A percentile compares a stretch with the other conserved stretches of the same genome.
These are phyloP conservation scores for Aspergillus funiculosus DNA, from an alignment of 495 filamentous ascomycete genomes.

Conservation along the genomic window DNA sequence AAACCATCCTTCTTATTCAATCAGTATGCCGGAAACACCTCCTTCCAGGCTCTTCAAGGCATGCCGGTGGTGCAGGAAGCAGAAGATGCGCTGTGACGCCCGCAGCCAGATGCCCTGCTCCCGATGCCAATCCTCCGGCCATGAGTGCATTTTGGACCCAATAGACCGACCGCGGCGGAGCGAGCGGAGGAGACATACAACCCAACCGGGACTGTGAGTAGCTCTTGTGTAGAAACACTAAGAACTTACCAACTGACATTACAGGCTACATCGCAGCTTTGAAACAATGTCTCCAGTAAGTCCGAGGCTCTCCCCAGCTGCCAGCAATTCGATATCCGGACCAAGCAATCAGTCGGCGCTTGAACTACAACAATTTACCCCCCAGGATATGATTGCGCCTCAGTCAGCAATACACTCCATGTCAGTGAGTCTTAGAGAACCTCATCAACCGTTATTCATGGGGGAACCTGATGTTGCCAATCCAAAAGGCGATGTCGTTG, in stretches of 20 bases:
- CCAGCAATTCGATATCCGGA: conserved; percentile 1
- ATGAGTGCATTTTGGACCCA: conserved; percentile 39
- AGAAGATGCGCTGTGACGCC: conserved; percentile 43
- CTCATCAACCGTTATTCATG: conserved; percentile 33
- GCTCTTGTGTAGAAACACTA: not conserved
- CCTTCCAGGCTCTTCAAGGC: conserved; percentile 39
- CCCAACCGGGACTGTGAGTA: conserved; percentile 4
- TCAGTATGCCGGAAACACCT: conserved; percentile 26
- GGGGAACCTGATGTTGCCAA: conserved; percentile 32
- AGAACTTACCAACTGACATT: not conserved
- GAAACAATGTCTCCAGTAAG: not conserved
- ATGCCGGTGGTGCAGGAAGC: conserved; percentile 39
- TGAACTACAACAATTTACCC: conserved; percentile 37
- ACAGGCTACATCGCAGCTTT: not conserved
- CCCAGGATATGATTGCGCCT: conserved; percentile 42
- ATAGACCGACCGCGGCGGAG: conserved; percentile 28
- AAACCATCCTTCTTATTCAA: no score
- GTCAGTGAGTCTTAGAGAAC: conserved; percentile 39
- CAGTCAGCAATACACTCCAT: conserved; percentile 38
- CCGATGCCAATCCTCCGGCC: conserved; percentile 34
- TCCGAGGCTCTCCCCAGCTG: conserved; percentile 2
- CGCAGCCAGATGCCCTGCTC: conserved; percentile 39
- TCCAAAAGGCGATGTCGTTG: conserved; percentile 32
- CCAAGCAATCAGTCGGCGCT: conserved; percentile 12
- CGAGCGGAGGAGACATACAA: conserved; percentile 24